A percentile compares a stretch with the other conserved stretches of the same genome.
These are phyloP conservation scores for Groenewaldozyma auringiensis DNA, from an alignment of 1,139 yeast species.

Conservation along the genomic window DNA sequence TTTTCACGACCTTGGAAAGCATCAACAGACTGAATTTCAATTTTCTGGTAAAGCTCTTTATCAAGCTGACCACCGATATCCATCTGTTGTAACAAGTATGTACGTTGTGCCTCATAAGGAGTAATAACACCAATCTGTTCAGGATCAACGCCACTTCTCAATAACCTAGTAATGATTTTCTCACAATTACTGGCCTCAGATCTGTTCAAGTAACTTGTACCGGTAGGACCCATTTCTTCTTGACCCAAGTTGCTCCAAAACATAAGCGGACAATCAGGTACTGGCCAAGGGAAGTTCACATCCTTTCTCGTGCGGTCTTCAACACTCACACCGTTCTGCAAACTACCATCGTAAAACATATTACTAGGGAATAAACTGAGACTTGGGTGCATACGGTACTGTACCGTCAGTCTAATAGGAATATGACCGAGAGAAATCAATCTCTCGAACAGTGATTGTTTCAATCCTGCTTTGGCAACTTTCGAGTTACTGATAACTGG, in stretches of 20 bases:
- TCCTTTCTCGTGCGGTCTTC: constrained; percentile 55
- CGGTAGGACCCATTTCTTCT: constrained; percentile 78
- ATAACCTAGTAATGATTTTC: constrained; percentile 63
- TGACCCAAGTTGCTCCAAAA: constrained; percentile 88
- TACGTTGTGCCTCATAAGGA: constrained; percentile 92
- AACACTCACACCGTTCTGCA: constrained; percentile 83
- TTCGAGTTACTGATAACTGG: constrained; percentile 75
- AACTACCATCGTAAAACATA: constrained; percentile 86
- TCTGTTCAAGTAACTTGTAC: constrained; percentile 78
- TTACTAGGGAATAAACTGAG: constrained; percentile 83
- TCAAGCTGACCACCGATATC: constrained; percentile 58
- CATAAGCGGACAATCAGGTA: constrained; percentile 78
- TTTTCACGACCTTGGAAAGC: constrained; percentile 97
- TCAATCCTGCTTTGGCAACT: constrained; percentile 81
- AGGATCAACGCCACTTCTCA: constrained; percentile 73
- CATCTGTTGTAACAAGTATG: constrained; percentile 75
- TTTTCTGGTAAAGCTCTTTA: constrained; percentile 56
- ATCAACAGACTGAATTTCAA: constrained; percentile 89
- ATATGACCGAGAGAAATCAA: constrained; percentile 75
- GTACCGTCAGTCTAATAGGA: constrained; percentile 83
- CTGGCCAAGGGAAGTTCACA: constrained; percentile 84
- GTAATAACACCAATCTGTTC: constrained; percentile 87
- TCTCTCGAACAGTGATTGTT: constrained; percentile 81
- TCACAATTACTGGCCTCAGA: constrained; percentile 91
- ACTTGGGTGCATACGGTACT: constrained; percentile 91